Percentiles rank a stretch among this genome's conserved stretches.
These are phyloP conservation scores for Epicoccum sorghinum DNA, from an alignment of 2,329 filamentous ascomycete species.

Conservation along the genomic window DNA sequence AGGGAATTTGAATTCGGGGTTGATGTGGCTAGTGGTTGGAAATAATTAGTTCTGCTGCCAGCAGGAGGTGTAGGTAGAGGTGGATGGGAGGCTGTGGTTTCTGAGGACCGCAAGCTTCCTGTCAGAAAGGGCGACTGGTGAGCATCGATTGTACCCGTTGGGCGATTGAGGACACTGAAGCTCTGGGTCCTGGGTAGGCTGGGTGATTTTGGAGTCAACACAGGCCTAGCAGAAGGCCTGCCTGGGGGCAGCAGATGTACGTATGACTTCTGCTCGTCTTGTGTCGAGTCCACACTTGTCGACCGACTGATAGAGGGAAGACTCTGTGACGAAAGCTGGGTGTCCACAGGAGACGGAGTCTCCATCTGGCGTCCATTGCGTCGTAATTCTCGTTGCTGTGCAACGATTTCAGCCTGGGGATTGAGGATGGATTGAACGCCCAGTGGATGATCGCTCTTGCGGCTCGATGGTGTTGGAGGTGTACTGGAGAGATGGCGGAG, in stretches of 20 bases:
- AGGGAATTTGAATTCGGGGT: conserved; percentile 38
- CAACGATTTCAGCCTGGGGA: conserved; percentile 46
- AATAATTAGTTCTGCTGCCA: conserved; percentile 45
- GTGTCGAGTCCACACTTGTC: conserved; percentile 42
- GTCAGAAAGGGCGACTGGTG: conserved; percentile 57
- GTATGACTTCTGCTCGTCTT: conserved; percentile 29
- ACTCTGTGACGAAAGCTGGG: conserved; percentile 41
- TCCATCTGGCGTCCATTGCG: conserved; percentile 54
- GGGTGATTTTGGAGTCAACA: conserved; percentile 66
- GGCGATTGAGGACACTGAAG: conserved; percentile 51
- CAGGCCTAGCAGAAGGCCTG: conserved; percentile 50
- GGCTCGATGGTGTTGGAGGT: conserved; percentile 42
- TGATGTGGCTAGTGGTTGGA: conserved; percentile 37
- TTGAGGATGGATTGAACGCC: conserved; percentile 57
- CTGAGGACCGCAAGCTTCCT: conserved; percentile 50
- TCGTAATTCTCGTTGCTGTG: conserved; percentile 41
- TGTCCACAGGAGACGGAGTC: conserved; percentile 47
- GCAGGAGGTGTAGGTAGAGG: conserved; percentile 56
- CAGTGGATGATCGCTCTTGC: conserved; percentile 43
- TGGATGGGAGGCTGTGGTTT: conserved; percentile 53
- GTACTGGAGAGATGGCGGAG: conserved; percentile 43
- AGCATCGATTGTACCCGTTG: conserved; percentile 56
- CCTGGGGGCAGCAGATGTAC: conserved; percentile 36
- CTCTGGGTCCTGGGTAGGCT: conserved; percentile 58
- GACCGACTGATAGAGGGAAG: conserved; percentile 45